phyloP scores from a whole-genome alignment of 1,139 yeast genomes.

The Barnettozyma hawaiiensis region DNA sequence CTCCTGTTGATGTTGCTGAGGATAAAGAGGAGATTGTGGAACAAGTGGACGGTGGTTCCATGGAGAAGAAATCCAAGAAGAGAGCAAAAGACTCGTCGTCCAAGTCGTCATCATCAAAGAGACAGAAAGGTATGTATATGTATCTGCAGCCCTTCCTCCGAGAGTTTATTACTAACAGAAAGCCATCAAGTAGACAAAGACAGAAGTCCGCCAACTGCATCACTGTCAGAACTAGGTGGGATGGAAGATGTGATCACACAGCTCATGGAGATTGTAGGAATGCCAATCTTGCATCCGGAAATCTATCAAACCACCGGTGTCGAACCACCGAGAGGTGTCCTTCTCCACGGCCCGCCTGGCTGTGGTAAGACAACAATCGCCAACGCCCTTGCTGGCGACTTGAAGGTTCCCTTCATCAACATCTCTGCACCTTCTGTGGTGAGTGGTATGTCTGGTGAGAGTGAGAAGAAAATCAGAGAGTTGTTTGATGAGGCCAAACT shows the following conservation, averaged over 20 bases:
- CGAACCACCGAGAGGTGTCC: conserved; percentile 94
- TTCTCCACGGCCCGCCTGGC: conserved; percentile 97
- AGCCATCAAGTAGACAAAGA: conserved; percentile 41
- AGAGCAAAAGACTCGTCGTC: conserved; percentile 32
- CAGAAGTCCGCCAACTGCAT: conserved; percentile 63
- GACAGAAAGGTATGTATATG: conserved; percentile 38
- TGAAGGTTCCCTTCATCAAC: conserved; percentile 86
- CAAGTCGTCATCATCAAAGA: conserved; percentile 30
- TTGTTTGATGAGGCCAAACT: conserved; percentile 88
- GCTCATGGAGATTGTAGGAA: conserved; percentile 81
- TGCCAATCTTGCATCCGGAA: conserved; percentile 92
- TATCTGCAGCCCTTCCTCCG: too few relatives aligned
- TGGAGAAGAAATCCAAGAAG: conserved; percentile 31
- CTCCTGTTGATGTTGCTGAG: conserved; percentile 9
- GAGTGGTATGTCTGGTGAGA: conserved; percentile 99
- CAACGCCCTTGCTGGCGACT: conserved; percentile 91
- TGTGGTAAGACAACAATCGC: conserved; percentile 98
- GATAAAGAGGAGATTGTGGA: conserved; percentile 18
- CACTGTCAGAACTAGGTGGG: conserved; percentile 80
- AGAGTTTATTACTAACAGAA: conserved; percentile 25
- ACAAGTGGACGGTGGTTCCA: conserved; percentile 18
- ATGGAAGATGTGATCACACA: conserved; percentile 78
- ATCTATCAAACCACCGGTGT: conserved; percentile 83
- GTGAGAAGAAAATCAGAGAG: conserved; percentile 89
- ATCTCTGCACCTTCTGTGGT: conserved; percentile 95